Base-by-base conservation (phyloP, 306 rosid species). In the Acmispon strigosus region DNA sequence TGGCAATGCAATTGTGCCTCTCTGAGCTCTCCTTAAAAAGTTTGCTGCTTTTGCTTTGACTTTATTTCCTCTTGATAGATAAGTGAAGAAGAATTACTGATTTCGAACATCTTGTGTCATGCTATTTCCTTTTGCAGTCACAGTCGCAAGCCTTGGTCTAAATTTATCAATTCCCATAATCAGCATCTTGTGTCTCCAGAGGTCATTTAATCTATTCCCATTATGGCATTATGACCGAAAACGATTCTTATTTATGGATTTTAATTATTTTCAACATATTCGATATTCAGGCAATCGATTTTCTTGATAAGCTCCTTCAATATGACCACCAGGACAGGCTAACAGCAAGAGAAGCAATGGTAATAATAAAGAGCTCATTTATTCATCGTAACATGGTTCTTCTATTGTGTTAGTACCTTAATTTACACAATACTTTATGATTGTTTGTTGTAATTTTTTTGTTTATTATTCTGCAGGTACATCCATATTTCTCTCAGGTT, bases 271-370 rank as follows among this genome's bases (percentile, higher is more conserved):
- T 53, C 29, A 47, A 55, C n/a, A 32, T 71, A 13, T 79, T 8
- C 51, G n/a, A 55, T 59, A 44, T 43, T 78, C 85, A 94, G 99
- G 97, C 99, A 55, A 86, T 94, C 58, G 99, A 94, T 89, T 94
- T 89, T 87, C 95, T 94, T 59, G 99, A 94, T 83, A 94, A 91
- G 79, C 97, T 94, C 62, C 96, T 94, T 52, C 89, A 91, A 7
- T 94, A 94, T 66, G 97, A 94, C 82, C 97, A 94, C 83, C 97
- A 91, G 66, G 99, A 91, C 85, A 83, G 99, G 86, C 84, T 91
- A 36, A 89, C 99, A 22, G 99, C 97, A 44, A 87, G 81, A 82
- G 99, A 95, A 85, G 99, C 99, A 59, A 95, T 91, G 97, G 97
- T 95, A 89, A 73, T 95, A 89, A 73, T 61, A 6, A 57, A 36